Percentiles rank a stretch among this genome's conserved stretches.
Conservation (phyloP, 371 early-diverging fungal species). For the Apophysomyces trapeziformis region DNA sequence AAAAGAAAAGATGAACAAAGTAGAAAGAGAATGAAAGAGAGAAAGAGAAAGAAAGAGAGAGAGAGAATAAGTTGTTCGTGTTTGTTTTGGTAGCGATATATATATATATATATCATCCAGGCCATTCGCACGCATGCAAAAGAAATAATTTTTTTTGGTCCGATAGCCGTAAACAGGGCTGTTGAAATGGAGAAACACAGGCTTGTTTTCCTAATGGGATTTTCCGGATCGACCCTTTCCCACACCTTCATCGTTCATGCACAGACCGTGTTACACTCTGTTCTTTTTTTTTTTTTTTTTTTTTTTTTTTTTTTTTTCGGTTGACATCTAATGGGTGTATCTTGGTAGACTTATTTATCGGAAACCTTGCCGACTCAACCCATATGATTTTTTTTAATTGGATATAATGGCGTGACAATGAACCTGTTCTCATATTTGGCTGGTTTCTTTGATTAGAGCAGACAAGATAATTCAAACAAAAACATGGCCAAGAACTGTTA, state of each 20-base stretch:
- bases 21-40: slow-evolving; percentile 10
- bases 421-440: too few species aligned
- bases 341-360: neutral
- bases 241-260: slow-evolving; percentile 16
- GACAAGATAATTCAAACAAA: neutral
- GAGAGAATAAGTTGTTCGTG: slow-evolving; percentile 4
- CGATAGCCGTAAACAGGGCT: neutral
- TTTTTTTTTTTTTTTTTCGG: neutral
- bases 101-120: neutral
- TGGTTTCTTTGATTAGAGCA: too few species aligned
- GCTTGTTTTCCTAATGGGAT: slow-evolving; percentile 12
- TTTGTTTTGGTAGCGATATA: slow-evolving; percentile 6
- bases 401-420: neutral
- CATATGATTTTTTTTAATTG: neutral
- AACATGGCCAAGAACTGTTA: neutral
- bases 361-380: slow-evolving; percentile 5
- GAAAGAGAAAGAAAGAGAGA: slow-evolving; percentile 12
- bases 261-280: slow-evolving; percentile 25
- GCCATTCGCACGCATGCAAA: slow-evolving; percentile 2
- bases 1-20: slow-evolving; percentile 5
- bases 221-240: slow-evolving; percentile 8
- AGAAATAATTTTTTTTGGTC: neutral
- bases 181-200: slow-evolving; percentile 9
- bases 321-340: slow-evolving; percentile 4
- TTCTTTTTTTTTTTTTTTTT: neutral